Base-by-base conservation (phyloP, 164 flowering plant genomes). In the Magnolia changhungtana region DNA sequence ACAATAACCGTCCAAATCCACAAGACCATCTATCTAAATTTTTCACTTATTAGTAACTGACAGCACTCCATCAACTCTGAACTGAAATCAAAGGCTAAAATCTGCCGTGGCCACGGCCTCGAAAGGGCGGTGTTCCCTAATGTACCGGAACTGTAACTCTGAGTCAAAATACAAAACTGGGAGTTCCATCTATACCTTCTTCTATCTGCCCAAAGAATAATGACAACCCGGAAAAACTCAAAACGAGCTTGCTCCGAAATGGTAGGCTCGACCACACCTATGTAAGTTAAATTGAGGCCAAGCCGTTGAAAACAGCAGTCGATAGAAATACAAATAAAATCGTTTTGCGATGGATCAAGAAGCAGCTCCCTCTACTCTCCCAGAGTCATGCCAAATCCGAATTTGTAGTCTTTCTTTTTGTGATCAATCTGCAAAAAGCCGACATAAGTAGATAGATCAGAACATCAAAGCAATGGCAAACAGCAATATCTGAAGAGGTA, bases 351-450 rank as follows among this genome's bases (percentile, higher is more conserved):
- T 9, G 19, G 61, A 23, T 27, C 21, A 52, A 21, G 10, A 55
- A 31, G 19, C 29, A 68, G 37, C 52, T 65, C 45, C 50, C 19
- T 75, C 72, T 69, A 88, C 82, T 90, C 93, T 77, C 98, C 98
- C 3, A 93, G 90, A 16, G 93, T 88, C 84, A 96, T 67, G 7
- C 99, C 99, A 74, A 92, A 92, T 8, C 98, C 99, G 71, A 94
- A 94, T 81, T 96, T 96, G 90, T 96, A 96, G 78, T 96, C 99
- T 81, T 91, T 96, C 89, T 94, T 96, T 79, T 45, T 72, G 76
- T 96, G 99, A 85, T 94, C 97, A 7, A 94, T 69, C 98, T 94
- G 96, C 88, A 86, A 80, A 72, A 13, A 45, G 58, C 73, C 24
- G 1, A 24, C 45, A 67, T 0, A 64, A 24, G 14, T 37, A 68